Evolutionary conservation across 2,329 filamentous ascomycete species (phyloP).

Genomic region (Trichoderma arundinaceum): DNA sequence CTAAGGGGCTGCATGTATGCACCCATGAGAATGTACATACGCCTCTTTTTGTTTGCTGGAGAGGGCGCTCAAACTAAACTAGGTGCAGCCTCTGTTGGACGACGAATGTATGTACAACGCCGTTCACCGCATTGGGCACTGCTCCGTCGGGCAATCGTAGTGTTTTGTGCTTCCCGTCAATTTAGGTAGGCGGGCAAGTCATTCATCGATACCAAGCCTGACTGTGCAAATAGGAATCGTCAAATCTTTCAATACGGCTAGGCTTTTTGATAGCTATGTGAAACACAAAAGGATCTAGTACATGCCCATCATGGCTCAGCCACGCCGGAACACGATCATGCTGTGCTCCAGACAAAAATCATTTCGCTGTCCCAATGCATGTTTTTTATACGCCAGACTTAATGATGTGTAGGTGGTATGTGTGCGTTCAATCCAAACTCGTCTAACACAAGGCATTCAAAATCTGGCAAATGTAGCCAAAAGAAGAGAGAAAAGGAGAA

Average conservation of each 20-base stretch:
- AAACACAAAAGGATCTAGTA: background rate
- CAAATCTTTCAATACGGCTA: background rate
- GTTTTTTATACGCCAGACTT: conserved; percentile 20
- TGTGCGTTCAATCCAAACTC: conserved; percentile 20
- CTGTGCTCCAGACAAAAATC: background rate
- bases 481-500: background rate
- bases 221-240: background rate
- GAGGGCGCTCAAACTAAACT: background rate
- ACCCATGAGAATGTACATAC: background rate
- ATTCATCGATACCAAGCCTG: background rate
- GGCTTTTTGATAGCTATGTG: background rate
- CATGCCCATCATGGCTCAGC: conserved; percentile 3
- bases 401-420: conserved; percentile 10
- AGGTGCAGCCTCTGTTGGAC: background rate
- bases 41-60: background rate
- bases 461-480: conserved; percentile 21
- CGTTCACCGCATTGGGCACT: background rate
- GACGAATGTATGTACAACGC: background rate
- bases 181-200: background rate
- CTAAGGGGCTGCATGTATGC: conserved; percentile 3
- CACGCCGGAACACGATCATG: background rate
- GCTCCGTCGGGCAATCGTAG: background rate
- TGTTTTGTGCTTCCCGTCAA: background rate
- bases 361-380: conserved; percentile 8
- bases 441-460: conserved; percentile 22